Conservation (phyloP, 2,329 filamentous ascomycete genomes). For the Colletotrichum salicis region DNA sequence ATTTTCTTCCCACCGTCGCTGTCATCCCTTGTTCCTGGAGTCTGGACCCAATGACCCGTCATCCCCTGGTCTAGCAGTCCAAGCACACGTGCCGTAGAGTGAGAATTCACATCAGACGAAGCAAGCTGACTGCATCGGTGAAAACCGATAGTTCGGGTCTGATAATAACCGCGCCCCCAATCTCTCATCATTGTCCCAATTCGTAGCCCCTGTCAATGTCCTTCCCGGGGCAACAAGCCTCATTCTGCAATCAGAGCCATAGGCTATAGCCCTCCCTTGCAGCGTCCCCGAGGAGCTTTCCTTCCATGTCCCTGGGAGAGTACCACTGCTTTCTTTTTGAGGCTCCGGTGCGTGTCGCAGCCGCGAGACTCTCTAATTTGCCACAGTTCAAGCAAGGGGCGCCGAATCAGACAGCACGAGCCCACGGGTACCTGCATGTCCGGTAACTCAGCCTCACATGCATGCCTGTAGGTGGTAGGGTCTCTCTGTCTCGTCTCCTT, state of each 20-base stretch:
- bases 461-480: background rate
- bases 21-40: background rate
- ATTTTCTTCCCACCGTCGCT: background rate
- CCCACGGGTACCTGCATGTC: background rate
- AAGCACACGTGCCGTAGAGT: background rate
- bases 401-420: background rate
- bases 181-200: background rate
- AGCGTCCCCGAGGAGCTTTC: background rate
- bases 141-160: conserved; percentile 24
- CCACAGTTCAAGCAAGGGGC: conserved; percentile 21
- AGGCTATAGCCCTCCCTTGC: background rate
- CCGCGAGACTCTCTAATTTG: conserved; percentile 20
- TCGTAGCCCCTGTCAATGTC: background rate
- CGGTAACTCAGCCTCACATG: background rate
- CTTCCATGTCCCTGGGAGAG: background rate
- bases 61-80: background rate
- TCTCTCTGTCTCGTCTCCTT: background rate
- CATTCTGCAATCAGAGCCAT: background rate
- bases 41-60: background rate
- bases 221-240: background rate
- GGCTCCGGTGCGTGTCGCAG: background rate
- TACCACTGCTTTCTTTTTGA: background rate
- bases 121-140: conserved; percentile 8
- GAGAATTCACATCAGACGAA: background rate
- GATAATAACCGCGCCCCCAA: background rate